Base-by-base conservation (phyloP, 139 green algal genomes). In the Micractinium sp. region DNA sequence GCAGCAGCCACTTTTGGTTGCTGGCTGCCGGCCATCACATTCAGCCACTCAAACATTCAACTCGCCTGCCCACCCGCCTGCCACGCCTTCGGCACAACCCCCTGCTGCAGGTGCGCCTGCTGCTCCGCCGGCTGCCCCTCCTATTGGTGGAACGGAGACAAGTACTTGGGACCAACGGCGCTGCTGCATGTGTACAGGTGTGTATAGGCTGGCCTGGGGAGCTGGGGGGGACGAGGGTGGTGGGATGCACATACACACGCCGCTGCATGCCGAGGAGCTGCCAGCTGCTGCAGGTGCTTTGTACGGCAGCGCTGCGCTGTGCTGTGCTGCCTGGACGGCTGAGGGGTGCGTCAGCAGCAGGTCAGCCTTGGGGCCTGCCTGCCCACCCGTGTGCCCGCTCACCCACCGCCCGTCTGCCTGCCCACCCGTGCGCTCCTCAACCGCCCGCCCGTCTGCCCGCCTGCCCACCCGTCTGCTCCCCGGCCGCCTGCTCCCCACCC, bases 81-180 rank as follows among this genome's bases (percentile, higher is more conserved):
- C 33, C 73, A 79, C 13, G 63, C 63, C 63, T 79, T 9, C 74
- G 39, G 1, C 16, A 33, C 74, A 53, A 23, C 20, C 1, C 31
- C 36, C n/a, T 29, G 35, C 74, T 39, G 74, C 74, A 80, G 74
- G 16, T 80, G 98, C 90, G 98, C 98, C 22, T 99, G 98, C 96
- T 99, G 98, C 96, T 96, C 90, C 90, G 99, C 97, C 74, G 93
- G 89, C 29, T 99, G 97, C 94, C 97, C 97, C 38, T 96, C 92
- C 47, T 99, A 99, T 93, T 99, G 98, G 98, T 99, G 98, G 98
- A 98, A 98, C 89, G 94, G 41, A 29, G 98, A 99, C 93, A 99
- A 99, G 95, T 99, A 99, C 95, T 94, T 99, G 20, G 98, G 98
- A 0, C 98, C 98, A 3, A 96, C 98, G 0, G 96, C 98, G 38